phyloP scores from a whole-genome alignment of 129 eudicot genomes.

The Dittrichia graveolens region DNA sequence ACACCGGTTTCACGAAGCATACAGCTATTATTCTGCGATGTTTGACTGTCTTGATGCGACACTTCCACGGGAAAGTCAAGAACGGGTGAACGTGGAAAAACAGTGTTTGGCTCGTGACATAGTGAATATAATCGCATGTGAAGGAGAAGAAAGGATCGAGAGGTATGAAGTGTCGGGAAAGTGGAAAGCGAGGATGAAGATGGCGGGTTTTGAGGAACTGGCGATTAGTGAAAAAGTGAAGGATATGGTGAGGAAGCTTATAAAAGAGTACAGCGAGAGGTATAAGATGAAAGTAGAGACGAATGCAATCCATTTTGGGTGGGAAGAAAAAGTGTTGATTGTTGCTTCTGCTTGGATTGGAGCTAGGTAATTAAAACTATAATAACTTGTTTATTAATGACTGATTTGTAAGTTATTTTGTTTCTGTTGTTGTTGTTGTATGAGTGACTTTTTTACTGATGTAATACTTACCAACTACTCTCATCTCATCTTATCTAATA shows the following conservation, averaged over 20 bases:
- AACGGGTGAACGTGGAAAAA: constrained; percentile 83
- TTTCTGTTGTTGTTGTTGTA: constrained; percentile 17
- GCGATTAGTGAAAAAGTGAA: constrained; percentile 56
- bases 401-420: constrained; percentile 11
- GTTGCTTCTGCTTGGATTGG: constrained; percentile 95
- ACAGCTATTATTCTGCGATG: constrained; percentile 76
- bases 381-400: constrained; percentile 5
- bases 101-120: constrained; percentile 95
- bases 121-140: constrained; percentile 90
- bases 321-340: constrained; percentile 84
- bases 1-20: constrained; percentile 79
- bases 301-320: constrained; percentile 76
- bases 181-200: constrained; percentile 97
- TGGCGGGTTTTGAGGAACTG: constrained; percentile 76
- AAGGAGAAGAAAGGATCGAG: constrained; percentile 93
- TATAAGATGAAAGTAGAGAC: constrained; percentile 68
- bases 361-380: constrained; percentile 44
- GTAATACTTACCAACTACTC: too few species aligned
- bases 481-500: too few species aligned
- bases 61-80: constrained; percentile 76
- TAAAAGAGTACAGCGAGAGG: constrained; percentile 66
- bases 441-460: constrained; percentile 6
- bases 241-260: constrained; percentile 50
- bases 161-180: constrained; percentile 94
- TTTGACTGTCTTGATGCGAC: constrained; percentile 87